Conservation (phyloP, 1,139 yeast species). For the Zygosaccharomyces pseudobailii region DNA sequence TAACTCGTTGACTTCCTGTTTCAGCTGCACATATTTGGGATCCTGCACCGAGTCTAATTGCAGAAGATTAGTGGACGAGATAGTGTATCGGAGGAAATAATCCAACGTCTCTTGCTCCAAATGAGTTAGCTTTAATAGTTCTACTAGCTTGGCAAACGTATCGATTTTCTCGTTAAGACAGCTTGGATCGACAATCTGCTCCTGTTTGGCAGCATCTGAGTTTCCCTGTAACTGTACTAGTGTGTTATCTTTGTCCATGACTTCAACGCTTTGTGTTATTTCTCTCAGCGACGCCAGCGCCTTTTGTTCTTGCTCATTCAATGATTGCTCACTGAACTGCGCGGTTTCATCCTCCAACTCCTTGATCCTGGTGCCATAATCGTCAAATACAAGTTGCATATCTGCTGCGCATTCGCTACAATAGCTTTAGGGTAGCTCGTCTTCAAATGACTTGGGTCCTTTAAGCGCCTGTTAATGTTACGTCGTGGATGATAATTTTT, state of each 20-base stretch:
- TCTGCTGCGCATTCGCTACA: no score
- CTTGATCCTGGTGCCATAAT: conserved; percentile 5
- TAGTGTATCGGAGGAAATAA: conserved; percentile 29
- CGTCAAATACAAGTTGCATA: not conserved
- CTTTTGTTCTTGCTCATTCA: conserved; percentile 22
- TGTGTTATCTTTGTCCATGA: conserved; percentile 22
- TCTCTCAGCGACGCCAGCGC: conserved; percentile 20
- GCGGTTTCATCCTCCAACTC: conserved; percentile 16
- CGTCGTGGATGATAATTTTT: no score
- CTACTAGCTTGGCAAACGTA: conserved; percentile 23
- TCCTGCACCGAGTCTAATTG: conserved; percentile 23
- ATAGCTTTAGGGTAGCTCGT: no score
- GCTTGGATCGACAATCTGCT: conserved; percentile 18
- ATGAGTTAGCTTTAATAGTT: conserved; percentile 24
- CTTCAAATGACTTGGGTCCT: no score
- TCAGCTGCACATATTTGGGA: conserved; percentile 18
- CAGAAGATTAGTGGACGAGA: conserved; percentile 22
- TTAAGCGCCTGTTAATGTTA: no score
- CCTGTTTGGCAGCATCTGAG: not conserved
- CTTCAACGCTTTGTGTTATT: conserved; percentile 23
- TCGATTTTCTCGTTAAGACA: conserved; percentile 15
- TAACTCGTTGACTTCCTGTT: conserved; percentile 18
- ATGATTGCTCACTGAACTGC: conserved; percentile 18
- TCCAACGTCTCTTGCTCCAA: conserved; percentile 33
- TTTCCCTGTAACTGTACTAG: conserved; percentile 11